Evolutionary conservation across 768 basidiomycete species (phyloP).

Genomic region (Thelephora ganbajun): DNA sequence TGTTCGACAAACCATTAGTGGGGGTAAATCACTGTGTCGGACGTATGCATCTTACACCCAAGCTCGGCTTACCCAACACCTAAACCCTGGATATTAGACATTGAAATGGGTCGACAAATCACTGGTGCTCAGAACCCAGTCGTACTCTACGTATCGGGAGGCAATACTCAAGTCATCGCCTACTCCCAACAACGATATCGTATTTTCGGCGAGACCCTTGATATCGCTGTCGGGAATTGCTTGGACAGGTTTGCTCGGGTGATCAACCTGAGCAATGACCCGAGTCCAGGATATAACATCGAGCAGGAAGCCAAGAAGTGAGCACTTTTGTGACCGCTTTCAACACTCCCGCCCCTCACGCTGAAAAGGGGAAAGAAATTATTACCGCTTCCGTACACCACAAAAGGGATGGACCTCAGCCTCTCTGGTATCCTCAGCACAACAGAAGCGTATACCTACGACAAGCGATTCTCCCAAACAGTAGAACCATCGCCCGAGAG

Average conservation of each 20-base stretch:
- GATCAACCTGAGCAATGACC: constrained; percentile 89
- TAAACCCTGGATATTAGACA: constrained; percentile 47
- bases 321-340: constrained; percentile 8
- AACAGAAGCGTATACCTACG: constrained; percentile 73
- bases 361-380: constrained; percentile 63
- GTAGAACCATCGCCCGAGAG: constrained; percentile 24
- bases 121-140: constrained; percentile 92
- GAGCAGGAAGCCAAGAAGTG: constrained; percentile 91
- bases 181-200: constrained; percentile 96
- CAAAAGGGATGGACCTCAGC: constrained; percentile 97
- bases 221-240: constrained; percentile 99
- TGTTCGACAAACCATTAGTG: constrained; percentile 84
- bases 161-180: constrained; percentile 98
- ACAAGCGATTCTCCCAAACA: constrained; percentile 61
- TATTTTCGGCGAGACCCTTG: constrained; percentile 97
- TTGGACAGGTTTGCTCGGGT: constrained; percentile 94
- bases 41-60: constrained; percentile 38
- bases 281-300: constrained; percentile 93
- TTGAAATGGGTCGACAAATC: constrained; percentile 95
- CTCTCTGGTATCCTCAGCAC: constrained; percentile 89
- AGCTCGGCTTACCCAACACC: neutral
- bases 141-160: constrained; percentile 95
- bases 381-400: constrained; percentile 80
- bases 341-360: neutral
- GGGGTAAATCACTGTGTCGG: constrained; percentile 99